phyloP scores from a whole-genome alignment of 2,329 filamentous ascomycete species.

The Atkinsonella hypoxylon region DNA sequence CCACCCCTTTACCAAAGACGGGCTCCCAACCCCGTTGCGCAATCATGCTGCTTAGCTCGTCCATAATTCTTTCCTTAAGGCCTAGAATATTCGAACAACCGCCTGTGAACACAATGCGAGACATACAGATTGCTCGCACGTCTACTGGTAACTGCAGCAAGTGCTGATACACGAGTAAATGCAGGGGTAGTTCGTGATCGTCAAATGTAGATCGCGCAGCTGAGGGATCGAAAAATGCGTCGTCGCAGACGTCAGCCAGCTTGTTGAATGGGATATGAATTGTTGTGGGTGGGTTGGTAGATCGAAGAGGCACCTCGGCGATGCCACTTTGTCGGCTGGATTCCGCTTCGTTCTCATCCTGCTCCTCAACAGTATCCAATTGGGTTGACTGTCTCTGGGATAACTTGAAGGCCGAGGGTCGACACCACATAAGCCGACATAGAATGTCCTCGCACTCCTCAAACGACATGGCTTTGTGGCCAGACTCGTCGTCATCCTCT shows the following conservation, averaged over 20 bases:
- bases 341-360: slow-evolving; percentile 37
- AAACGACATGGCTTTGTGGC: slow-evolving; percentile 43
- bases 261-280: slow-evolving; percentile 56
- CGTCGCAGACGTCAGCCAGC: slow-evolving; percentile 64
- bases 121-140: slow-evolving; percentile 74
- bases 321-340: slow-evolving; percentile 14
- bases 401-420: slow-evolving; percentile 19
- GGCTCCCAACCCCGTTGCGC: slow-evolving; percentile 63
- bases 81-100: slow-evolving; percentile 71
- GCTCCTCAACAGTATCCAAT: slow-evolving; percentile 41
- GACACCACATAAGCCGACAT: slow-evolving; percentile 68
- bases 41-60: slow-evolving; percentile 60
- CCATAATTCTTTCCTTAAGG: slow-evolving; percentile 62
- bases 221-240: slow-evolving; percentile 54
- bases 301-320: slow-evolving; percentile 33
- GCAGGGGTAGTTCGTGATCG: slow-evolving; percentile 74
- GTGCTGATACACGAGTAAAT: slow-evolving; percentile 61
- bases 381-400: slow-evolving; percentile 26
- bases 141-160: slow-evolving; percentile 70
- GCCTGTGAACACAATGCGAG: slow-evolving; percentile 76
- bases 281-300: slow-evolving; percentile 37
- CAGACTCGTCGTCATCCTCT: slow-evolving; percentile 18
- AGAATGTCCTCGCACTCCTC: slow-evolving; percentile 73
- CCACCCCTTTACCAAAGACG: slow-evolving; percentile 57
- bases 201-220: slow-evolving; percentile 51